Percentiles rank a stretch among this genome's conserved stretches.
These are phyloP conservation scores for Aureobasidium sp. DNA, from an alignment of 2,329 filamentous ascomycete species.

Conservation along the genomic window DNA sequence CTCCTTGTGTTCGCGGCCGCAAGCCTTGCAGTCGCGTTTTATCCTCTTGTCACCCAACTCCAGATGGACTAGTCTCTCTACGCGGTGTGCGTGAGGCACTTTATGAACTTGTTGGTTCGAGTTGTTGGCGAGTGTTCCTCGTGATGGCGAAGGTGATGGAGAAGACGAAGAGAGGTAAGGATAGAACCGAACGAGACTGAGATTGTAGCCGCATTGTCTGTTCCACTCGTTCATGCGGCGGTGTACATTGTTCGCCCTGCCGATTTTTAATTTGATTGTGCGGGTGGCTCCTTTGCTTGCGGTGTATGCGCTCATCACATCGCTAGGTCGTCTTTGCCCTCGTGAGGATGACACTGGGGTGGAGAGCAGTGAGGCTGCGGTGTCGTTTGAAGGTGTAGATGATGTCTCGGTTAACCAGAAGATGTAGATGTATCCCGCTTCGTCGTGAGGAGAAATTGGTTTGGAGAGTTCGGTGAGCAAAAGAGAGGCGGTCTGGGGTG, in stretches of 20 bases:
- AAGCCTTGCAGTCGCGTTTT: conserved; percentile 63
- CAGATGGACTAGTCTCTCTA: conserved; percentile 84
- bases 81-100: conserved; percentile 77
- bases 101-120: conserved; percentile 46
- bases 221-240: conserved; percentile 88
- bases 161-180: conserved; percentile 55
- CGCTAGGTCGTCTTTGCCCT: conserved; percentile 23
- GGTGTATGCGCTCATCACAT: conserved; percentile 31
- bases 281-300: conserved; percentile 32
- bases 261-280: conserved; percentile 62
- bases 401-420: conserved; percentile 83
- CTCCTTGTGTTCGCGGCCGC: conserved; percentile 80
- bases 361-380: conserved; percentile 30
- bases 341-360: conserved; percentile 17
- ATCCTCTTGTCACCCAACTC: conserved; percentile 62
- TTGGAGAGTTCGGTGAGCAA: conserved; percentile 71
- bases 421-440: conserved; percentile 94
- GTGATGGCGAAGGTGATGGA: conserved; percentile 23
- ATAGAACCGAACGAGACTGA: conserved; percentile 86
- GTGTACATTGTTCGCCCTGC: conserved; percentile 73
- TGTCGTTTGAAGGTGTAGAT: conserved; percentile 42
- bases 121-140: conserved; percentile 11
- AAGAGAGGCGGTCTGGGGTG: conserved; percentile 60
- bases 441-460: conserved; percentile 66
- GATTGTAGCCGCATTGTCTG: conserved; percentile 81